These are phyloP conservation scores for Globisporangium sylvaticum DNA, from an alignment of 352 stramenopile species.

Conservation along the genomic window DNA sequence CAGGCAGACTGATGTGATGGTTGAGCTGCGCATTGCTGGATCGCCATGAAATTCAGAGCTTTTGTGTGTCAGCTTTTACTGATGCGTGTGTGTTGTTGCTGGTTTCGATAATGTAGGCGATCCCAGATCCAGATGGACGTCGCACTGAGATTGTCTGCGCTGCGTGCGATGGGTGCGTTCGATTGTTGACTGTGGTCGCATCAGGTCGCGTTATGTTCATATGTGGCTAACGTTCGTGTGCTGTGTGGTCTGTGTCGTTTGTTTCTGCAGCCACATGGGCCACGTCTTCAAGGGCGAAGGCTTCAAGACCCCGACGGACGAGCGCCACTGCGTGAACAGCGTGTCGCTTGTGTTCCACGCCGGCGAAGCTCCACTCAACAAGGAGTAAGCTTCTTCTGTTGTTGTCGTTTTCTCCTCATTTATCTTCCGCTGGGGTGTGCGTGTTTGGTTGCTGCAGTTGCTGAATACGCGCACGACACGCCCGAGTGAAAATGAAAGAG, in stretches of 20 bases:
- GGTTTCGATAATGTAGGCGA: conserved; percentile 27
- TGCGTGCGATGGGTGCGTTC: conserved; percentile 70
- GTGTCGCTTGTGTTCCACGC: conserved; percentile 84
- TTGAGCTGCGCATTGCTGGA: background rate
- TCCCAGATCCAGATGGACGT: conserved; percentile 61
- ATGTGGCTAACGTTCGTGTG: background rate
- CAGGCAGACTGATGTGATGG: too few relatives aligned
- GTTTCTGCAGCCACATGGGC: conserved; percentile 72
- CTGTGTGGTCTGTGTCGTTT: conserved; percentile 3
- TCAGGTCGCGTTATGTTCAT: background rate
- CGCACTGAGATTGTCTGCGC: conserved; percentile 88
- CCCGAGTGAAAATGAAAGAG: background rate
- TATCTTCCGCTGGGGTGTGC: background rate
- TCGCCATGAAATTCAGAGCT: background rate
- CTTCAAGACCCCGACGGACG: conserved; percentile 83
- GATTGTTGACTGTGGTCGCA: conserved; percentile 1
- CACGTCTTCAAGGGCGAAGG: conserved; percentile 90
- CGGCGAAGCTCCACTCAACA: conserved; percentile 40
- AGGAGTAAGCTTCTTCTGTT: conserved; percentile 17
- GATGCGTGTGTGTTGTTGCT: background rate
- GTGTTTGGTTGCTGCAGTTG: background rate
- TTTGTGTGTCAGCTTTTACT: background rate
- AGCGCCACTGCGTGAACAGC: conserved; percentile 91
- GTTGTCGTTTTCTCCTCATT: background rate
- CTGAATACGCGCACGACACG: background rate